These are phyloP conservation scores for Alternaria consortialis DNA, from an alignment of 2,329 filamentous ascomycete genomes.

Conservation along the genomic window DNA sequence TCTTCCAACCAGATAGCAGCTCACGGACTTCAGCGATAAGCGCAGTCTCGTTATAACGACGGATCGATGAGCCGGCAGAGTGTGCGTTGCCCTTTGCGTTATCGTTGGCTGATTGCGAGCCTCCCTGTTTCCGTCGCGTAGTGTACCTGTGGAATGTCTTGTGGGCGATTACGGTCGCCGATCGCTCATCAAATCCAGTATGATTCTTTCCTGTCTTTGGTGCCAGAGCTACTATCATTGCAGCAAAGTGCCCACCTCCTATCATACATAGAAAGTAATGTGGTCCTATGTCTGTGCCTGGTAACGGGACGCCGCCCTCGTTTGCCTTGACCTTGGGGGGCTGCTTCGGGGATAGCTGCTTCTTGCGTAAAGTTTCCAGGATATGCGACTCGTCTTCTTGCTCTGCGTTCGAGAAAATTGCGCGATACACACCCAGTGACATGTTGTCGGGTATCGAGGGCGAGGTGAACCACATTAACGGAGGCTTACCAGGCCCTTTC, in stretches of 20 bases:
- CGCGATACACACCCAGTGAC: constrained; percentile 85
- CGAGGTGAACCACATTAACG: constrained; percentile 86
- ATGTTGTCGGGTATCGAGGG: constrained; percentile 77
- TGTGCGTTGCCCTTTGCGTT: constrained; percentile 93
- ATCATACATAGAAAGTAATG: constrained; percentile 99
- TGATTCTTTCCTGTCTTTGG: constrained; percentile 78
- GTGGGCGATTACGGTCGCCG: constrained; percentile 88
- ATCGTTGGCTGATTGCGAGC: constrained; percentile 92
- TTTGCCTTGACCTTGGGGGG: constrained; percentile 58
- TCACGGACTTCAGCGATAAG: constrained; percentile 86
- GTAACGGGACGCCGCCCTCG: constrained; percentile 66
- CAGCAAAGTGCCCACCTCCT: constrained; percentile 95
- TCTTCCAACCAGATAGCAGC: constrained; percentile 84
- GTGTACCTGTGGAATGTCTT: constrained; percentile 99
- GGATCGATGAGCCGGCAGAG: constrained; percentile 87
- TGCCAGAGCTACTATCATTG: constrained; percentile 90
- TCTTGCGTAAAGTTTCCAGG: constrained; percentile 73
- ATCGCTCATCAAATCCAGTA: constrained; percentile 77
- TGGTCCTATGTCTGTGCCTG: constrained; percentile 71
- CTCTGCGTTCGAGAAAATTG: constrained; percentile 78
- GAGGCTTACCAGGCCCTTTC: constrained; percentile 70
- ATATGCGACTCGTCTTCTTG: constrained; percentile 69
- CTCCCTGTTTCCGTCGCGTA: constrained; percentile 93
- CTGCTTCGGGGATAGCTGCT: constrained; percentile 75
- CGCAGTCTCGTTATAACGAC: constrained; percentile 93